Base-by-base conservation (phyloP, 495 filamentous ascomycete genomes). In the Trichoderma orchidacearum region DNA sequence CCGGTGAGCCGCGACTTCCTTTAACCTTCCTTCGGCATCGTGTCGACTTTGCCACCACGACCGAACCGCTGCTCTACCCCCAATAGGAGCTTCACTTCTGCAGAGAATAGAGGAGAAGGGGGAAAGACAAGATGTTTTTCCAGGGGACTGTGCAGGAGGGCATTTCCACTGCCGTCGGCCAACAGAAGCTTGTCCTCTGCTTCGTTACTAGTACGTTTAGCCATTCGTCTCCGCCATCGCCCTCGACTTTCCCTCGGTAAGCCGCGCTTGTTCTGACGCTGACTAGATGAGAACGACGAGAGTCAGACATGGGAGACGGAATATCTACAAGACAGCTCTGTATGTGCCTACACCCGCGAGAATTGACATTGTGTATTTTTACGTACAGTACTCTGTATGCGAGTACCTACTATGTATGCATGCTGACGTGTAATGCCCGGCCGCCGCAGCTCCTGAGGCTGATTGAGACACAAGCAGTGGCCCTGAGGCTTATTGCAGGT, bases 301-400 rank as follows among this genome's bases (percentile, higher is more conserved):
- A 89, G 86, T 66, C 62, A 68, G 48, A 66, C 65, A 58, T 97
- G 92, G 92, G 87, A 96, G 66, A 63, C 82, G 35, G 81, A 86
- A 17, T 89, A 84, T 63, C 78, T 94, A 17, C 64, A 67, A 13
- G 80, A 84, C 59, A 70, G 78, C 12, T 73, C 80, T 55, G 85
- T 88, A 68, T 58, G 60, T 23, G 50, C 27, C 58, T 53, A 17
- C 8, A 0, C 6, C 18, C n/a, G n/a, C n/a, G n/a, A n/a, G n/a
- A n/a, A n/a, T n/a, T n/a, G n/a, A n/a, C n/a, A n/a, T n/a, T n/a
- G n/a, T n/a, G n/a, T n/a, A n/a, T n/a, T n/a, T n/a, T 25, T 25
- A 27, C 4, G 3, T 51, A 21, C 21, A 9, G n/a, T 17, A 41
- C 21, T 1, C 35, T 13, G n/a, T n/a, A 23, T 41, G n/a, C 13